Conservation (phyloP, 1,284 basidiomycete genomes). For the Boletellus deceptivus region DNA sequence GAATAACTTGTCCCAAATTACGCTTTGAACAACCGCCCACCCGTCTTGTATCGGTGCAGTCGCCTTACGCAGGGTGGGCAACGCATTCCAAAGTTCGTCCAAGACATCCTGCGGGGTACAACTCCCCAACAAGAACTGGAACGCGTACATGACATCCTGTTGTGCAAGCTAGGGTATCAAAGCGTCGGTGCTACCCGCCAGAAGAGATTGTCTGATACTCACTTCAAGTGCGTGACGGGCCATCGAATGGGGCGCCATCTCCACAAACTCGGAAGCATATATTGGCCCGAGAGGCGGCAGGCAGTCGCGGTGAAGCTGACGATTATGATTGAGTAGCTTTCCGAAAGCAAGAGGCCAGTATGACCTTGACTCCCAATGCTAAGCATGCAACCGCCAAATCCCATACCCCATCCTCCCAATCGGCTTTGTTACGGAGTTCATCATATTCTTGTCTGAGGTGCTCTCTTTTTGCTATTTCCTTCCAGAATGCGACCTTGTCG, state of each 20-base stretch:
- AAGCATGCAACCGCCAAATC: slow-evolving; percentile 55
- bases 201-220: slow-evolving; percentile 2
- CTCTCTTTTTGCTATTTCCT: neutral
- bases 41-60: slow-evolving; percentile 31
- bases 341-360: neutral
- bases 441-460: neutral
- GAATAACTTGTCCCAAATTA: slow-evolving; percentile 51
- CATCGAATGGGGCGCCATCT: slow-evolving; percentile 45
- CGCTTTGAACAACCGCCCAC: slow-evolving; percentile 45
- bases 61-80: slow-evolving; percentile 47
- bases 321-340: neutral
- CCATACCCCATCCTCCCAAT: slow-evolving; percentile 41
- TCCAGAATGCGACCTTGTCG: slow-evolving; percentile 15
- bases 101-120: slow-evolving; percentile 56
- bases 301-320: slow-evolving; percentile 62
- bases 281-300: slow-evolving; percentile 53
- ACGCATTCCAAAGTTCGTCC: slow-evolving; percentile 55
- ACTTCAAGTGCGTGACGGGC: slow-evolving; percentile 53
- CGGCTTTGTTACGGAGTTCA: neutral
- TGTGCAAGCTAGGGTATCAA: slow-evolving; percentile 46
- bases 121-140: slow-evolving; percentile 48
- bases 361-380: slow-evolving; percentile 57
- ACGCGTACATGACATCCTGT: slow-evolving; percentile 49
- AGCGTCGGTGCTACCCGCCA: neutral
- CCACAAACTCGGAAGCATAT: slow-evolving; percentile 47